A percentile compares a stretch with the other conserved stretches of the same genome.
These are phyloP conservation scores for Pseudotsuga menziesii DNA, from an alignment of 75 land plant genomes.

Conservation along the genomic window DNA sequence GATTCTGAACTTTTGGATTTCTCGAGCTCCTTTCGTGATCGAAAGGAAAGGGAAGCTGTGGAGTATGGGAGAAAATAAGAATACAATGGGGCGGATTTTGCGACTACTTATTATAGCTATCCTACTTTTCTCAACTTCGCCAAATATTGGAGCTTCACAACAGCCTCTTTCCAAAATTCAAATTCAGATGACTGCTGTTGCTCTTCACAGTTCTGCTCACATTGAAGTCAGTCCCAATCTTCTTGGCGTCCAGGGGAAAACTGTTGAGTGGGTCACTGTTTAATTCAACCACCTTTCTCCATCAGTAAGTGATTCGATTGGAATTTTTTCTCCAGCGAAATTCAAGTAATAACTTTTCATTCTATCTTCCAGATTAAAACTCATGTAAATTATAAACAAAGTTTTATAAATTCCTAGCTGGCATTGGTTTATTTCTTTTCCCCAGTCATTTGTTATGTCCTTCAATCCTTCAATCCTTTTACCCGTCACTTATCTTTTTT, in stretches of 20 bases:
- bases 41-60: too few species aligned
- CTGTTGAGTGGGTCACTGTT: constrained; percentile 64
- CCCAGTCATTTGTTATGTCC: too few species aligned
- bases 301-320: constrained; percentile 83
- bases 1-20: too few species aligned
- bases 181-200: constrained; percentile 6
- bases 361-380: not conserved
- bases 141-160: not conserved
- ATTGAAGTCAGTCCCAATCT: constrained; percentile 5
- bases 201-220: not conserved
- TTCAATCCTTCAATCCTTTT: too few species aligned
- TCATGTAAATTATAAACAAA: too few species aligned
- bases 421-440: too few species aligned
- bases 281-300: constrained; percentile 46
- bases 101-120: too few species aligned
- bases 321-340: constrained; percentile 92
- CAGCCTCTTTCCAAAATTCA: constrained; percentile 13
- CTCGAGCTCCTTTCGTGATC: too few species aligned
- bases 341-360: constrained; percentile 49
- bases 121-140: not conserved
- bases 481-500: too few species aligned
- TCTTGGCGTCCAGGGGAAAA: constrained; percentile 27
- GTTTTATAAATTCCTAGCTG: too few species aligned
- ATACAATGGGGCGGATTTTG: not conserved
- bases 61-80: too few species aligned